Conservation (phyloP, 1,139 yeast species). For the Protomyces inundatus region DNA sequence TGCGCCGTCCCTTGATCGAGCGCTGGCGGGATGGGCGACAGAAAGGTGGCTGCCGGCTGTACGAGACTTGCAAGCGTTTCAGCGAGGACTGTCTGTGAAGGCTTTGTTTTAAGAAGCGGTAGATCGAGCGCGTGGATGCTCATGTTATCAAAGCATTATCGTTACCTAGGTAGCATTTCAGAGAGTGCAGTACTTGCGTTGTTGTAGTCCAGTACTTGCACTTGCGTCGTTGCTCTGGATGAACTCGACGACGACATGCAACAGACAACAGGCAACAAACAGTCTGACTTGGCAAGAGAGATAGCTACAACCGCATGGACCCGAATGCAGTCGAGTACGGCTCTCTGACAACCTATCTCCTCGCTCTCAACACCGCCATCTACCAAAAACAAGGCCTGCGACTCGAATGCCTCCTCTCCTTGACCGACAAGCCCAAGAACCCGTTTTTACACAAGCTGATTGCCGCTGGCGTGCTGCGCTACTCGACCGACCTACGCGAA, state of each 20-base stretch:
- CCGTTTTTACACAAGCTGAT: slow-evolving; percentile 9
- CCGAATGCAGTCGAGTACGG: slow-evolving; percentile 17
- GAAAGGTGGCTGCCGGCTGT: slow-evolving; percentile 1
- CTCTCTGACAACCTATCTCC: slow-evolving; percentile 14
- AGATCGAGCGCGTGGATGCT: slow-evolving; percentile 1
- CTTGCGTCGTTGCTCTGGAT: no score
- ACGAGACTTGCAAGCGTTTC: background rate
- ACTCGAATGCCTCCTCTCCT: slow-evolving; percentile 17
- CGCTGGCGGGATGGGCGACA: background rate
- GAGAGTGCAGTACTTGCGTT: no score
- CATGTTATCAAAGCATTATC: background rate
- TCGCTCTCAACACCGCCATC: slow-evolving; percentile 12
- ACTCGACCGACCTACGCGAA: background rate
- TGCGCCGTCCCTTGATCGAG: slow-evolving; percentile 36
- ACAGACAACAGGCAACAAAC: background rate
- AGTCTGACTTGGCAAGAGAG: no score
- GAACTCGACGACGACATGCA: background rate
- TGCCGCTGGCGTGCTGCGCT: slow-evolving; percentile 1
- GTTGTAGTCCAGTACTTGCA: no score
- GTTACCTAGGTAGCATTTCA: no score
- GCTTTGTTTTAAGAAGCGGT: slow-evolving; percentile 2
- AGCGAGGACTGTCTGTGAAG: background rate
- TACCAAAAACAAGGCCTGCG: slow-evolving; percentile 15
- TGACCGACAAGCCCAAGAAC: slow-evolving; percentile 19
- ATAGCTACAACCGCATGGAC: background rate